These are phyloP conservation scores for Hemileccinum rubropunctum DNA, from an alignment of 768 basidiomycete genomes.

Conservation along the genomic window DNA sequence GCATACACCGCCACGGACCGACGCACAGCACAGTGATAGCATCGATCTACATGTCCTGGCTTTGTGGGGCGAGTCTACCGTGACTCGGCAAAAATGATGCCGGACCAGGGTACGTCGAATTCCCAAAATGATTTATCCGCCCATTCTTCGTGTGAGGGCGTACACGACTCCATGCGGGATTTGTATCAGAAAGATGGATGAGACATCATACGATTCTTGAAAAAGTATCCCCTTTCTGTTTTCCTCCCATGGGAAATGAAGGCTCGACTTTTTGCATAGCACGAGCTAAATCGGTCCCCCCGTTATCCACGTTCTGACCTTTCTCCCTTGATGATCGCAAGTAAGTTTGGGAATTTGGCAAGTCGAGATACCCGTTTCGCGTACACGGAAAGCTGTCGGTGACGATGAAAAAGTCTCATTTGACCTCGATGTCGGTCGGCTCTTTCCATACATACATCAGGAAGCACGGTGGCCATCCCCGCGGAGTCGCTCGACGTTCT, in stretches of 20 bases:
- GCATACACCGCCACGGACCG: background rate
- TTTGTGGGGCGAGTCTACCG: background rate
- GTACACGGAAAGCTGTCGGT: background rate
- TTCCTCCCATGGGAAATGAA: slow-evolving; percentile 1
- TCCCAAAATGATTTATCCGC: background rate
- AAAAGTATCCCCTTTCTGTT: background rate
- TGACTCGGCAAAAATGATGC: background rate
- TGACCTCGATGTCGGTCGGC: background rate
- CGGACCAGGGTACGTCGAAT: background rate
- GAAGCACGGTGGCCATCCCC: background rate
- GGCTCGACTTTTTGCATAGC: background rate
- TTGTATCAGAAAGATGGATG: background rate
- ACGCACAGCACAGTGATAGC: background rate
- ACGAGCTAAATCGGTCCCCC: background rate
- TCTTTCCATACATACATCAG: background rate
- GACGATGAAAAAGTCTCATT: background rate
- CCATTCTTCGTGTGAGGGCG: background rate
- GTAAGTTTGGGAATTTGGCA: background rate
- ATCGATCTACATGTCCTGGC: background rate
- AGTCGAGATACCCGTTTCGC: background rate
- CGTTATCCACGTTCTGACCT: background rate
- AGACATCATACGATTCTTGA: background rate
- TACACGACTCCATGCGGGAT: background rate
- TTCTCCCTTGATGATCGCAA: slow-evolving; percentile 19
- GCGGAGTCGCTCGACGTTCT: slow-evolving; percentile 3